These are phyloP conservation scores for Marasmius oreades DNA, from an alignment of 1,284 basidiomycete genomes.

Conservation along the genomic window DNA sequence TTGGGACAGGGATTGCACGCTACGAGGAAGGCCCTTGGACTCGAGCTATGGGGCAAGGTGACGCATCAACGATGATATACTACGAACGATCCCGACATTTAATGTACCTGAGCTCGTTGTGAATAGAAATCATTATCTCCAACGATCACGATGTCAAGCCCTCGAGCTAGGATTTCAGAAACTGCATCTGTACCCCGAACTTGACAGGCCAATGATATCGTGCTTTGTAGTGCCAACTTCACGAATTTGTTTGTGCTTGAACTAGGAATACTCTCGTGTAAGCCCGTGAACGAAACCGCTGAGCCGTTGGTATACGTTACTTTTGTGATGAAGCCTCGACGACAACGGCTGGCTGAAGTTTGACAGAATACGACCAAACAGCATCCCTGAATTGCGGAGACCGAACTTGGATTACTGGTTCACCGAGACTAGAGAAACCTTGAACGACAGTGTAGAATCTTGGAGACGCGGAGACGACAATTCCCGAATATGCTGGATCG, in stretches of 20 bases:
- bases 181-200: slow-evolving; percentile 45
- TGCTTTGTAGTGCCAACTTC: slow-evolving; percentile 79
- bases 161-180: slow-evolving; percentile 40
- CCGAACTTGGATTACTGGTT: slow-evolving; percentile 61
- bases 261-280: slow-evolving; percentile 21
- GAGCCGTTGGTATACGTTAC: slow-evolving; percentile 22
- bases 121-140: slow-evolving; percentile 99
- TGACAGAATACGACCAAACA: slow-evolving; percentile 72
- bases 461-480: slow-evolving; percentile 88
- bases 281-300: slow-evolving; percentile 1
- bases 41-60: slow-evolving; percentile 48
- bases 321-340: slow-evolving; percentile 45
- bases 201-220: slow-evolving; percentile 66
- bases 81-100: slow-evolving; percentile 4
- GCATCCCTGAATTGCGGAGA: slow-evolving; percentile 90
- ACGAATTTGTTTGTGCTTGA: slow-evolving; percentile 85
- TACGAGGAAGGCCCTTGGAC: slow-evolving; percentile 54
- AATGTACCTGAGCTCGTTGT: slow-evolving; percentile 73
- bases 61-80: slow-evolving; percentile 16
- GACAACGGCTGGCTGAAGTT: slow-evolving; percentile 36
- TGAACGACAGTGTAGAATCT: slow-evolving; percentile 84
- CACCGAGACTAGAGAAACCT: slow-evolving; percentile 20
- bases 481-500: slow-evolving; percentile 77
- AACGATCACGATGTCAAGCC: slow-evolving; percentile 77
- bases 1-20: slow-evolving; percentile 55